These are phyloP conservation scores for Crithidia expoeki DNA, from an alignment of 208 protist species.

Conservation along the genomic window DNA sequence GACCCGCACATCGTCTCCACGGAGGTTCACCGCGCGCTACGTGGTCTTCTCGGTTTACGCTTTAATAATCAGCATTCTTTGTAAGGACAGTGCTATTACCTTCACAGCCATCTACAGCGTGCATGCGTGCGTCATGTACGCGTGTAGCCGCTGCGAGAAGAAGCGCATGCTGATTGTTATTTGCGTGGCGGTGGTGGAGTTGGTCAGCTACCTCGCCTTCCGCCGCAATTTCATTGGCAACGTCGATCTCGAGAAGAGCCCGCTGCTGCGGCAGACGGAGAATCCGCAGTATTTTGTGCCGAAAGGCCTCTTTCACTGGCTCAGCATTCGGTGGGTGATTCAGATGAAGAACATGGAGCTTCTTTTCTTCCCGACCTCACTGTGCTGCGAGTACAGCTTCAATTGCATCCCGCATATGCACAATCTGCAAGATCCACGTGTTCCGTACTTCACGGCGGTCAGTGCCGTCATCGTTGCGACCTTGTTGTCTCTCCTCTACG, in stretches of 20 bases:
- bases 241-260: conserved; percentile 49
- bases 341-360: conserved; percentile 85
- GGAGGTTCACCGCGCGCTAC: conserved; percentile 39
- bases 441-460: conserved; percentile 32
- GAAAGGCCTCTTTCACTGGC: conserved; percentile 38
- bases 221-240: conserved; percentile 51
- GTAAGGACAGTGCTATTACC: conserved; percentile 83
- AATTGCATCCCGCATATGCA: conserved; percentile 83
- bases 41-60: conserved; percentile 30
- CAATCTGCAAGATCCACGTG: conserved; percentile 41
- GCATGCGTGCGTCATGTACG: conserved; percentile 51
- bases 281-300: conserved; percentile 83
- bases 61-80: conserved; percentile 36
- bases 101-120: conserved; percentile 65
- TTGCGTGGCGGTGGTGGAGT: conserved; percentile 24
- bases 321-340: conserved; percentile 58
- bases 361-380: conserved; percentile 73
- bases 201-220: conserved; percentile 57
- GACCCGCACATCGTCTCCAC: background rate
- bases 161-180: conserved; percentile 18
- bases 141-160: conserved; percentile 17
- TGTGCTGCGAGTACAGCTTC: conserved; percentile 92
- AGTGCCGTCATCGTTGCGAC: conserved; percentile 16
- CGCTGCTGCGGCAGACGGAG: conserved; percentile 71
- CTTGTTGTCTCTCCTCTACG: conserved; percentile 17